Evolutionary conservation across 1,284 basidiomycete species (phyloP).

Genomic region (Ceratobasidium sp.): DNA sequence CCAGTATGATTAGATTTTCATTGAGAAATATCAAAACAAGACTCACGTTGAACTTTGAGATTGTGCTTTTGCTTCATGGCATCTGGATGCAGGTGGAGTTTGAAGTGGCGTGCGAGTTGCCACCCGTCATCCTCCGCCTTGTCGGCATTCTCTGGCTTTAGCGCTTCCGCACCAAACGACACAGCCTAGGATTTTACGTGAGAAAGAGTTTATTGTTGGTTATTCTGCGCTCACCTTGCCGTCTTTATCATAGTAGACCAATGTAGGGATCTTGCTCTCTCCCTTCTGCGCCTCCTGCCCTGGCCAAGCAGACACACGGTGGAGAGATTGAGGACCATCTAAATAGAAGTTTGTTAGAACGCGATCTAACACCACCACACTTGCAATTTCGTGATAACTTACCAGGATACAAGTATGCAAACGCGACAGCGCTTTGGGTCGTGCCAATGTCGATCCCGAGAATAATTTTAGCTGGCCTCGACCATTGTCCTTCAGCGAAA

Average conservation of each 20-base stretch:
- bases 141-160: constrained; percentile 3
- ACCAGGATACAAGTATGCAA: constrained; percentile 31
- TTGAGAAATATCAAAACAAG: no score
- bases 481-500: constrained; percentile 41
- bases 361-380: no score
- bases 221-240: constrained; percentile 12
- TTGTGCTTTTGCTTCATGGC: constrained; percentile 26
- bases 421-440: constrained; percentile 32
- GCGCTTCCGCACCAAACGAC: constrained; percentile 41
- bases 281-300: constrained; percentile 29
- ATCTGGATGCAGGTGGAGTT: constrained; percentile 45
- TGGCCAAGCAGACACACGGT: constrained; percentile 40
- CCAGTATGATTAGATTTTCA: not conserved
- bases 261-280: constrained; percentile 44
- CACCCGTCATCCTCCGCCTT: constrained; percentile 35
- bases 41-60: constrained; percentile 25
- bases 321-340: constrained; percentile 18
- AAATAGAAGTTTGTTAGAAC: not conserved
- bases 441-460: constrained; percentile 46
- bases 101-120: constrained; percentile 44
- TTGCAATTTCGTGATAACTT: no score
- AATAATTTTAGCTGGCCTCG: constrained; percentile 30
- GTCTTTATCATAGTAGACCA: constrained; percentile 39
- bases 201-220: not conserved
- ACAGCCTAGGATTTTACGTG: constrained; percentile 19